Evolutionary conservation across 805 yeast genomes (phyloP), one percentile per base, ranked within the genome.

Genomic region (Starmerella bombicola): DNA sequence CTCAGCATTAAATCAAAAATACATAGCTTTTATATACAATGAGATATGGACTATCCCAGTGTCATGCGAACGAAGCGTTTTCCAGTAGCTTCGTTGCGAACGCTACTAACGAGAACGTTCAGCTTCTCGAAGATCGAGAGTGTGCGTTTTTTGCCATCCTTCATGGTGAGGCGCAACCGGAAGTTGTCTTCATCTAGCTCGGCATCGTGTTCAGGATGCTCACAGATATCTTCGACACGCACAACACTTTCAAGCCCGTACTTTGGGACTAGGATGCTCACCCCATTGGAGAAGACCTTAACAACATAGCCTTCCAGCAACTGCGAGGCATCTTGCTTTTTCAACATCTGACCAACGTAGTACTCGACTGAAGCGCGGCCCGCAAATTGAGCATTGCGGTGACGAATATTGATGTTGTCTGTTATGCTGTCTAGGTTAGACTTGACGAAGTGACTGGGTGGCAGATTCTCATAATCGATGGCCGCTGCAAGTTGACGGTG

Each of bases 401-500:
- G 99, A 52, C 95, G 78, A 52, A 71, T 77, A 66, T 91, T 91
- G 57, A 91, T 86, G 57, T 91, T 91, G 51, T 76, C 75, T 54
- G 86, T 85, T 44, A 91, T 76, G 48, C 75, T 59, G 49, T 88
- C 96, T 86, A 91, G 82, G 65, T 83, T 84, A 55, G 66, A 68
- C 61, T 85, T 91, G 57, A 86, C 95, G 55, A 94, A 72, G 55
- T 88, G 95, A 35, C 75, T 70, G 45, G 78, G 68, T 55, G 82
- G 84, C 48, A 88, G 63, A 21, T 78, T 71, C 59, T 91, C 98
- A 59, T 88, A 91, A 1, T 82, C 94, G 44, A 91, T 91, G 1
- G 99, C 95, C n/a, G 93, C 96, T 0, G 98, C 97, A 29, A 91
- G 67, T 61, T 91, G 98, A 56, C 99, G 73, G 61, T 91, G 99